phyloP scores from a whole-genome alignment of 2,329 filamentous ascomycete genomes.

The Endocalyx cinctus region DNA sequence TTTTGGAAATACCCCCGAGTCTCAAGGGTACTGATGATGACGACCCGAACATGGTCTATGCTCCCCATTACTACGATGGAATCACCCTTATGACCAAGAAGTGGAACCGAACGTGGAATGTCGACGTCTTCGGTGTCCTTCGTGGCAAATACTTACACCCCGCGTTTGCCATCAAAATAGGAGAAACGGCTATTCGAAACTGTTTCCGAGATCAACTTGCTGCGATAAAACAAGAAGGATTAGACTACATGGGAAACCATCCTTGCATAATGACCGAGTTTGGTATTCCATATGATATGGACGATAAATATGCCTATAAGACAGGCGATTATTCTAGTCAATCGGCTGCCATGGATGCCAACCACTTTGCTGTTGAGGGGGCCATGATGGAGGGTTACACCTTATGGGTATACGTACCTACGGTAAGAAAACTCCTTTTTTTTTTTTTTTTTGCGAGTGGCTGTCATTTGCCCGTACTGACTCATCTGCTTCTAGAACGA shows the following conservation, averaged over 20 bases:
- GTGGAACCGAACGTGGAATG: constrained; percentile 97
- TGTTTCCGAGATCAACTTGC: constrained; percentile 85
- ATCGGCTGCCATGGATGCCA: constrained; percentile 88
- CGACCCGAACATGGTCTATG: constrained; percentile 84
- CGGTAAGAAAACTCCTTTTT: constrained; percentile 41
- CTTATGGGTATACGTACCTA: constrained; percentile 79
- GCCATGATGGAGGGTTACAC: constrained; percentile 80
- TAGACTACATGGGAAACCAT: constrained; percentile 83
- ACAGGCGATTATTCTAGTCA: constrained; percentile 94
- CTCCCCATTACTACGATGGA: constrained; percentile 95
- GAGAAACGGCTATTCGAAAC: constrained; percentile 90
- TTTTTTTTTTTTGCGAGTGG: constrained; percentile 11
- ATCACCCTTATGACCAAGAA: constrained; percentile 97
- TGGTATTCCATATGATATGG: constrained; percentile 98
- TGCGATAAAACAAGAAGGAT: constrained; percentile 77
- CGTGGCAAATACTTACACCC: constrained; percentile 85
- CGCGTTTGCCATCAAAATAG: constrained; percentile 86
- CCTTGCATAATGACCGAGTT: constrained; percentile 92
- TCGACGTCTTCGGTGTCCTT: constrained; percentile 89
- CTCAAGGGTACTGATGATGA: constrained; percentile 88
- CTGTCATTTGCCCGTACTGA: constrained; percentile 4
- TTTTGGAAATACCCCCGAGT: constrained; percentile 82
- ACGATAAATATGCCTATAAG: constrained; percentile 90
- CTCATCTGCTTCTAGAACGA: constrained; percentile 61
- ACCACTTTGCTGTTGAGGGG: constrained; percentile 87